Base-by-base conservation (phyloP, 805 yeast species). In the Yarrowia porcina region DNA sequence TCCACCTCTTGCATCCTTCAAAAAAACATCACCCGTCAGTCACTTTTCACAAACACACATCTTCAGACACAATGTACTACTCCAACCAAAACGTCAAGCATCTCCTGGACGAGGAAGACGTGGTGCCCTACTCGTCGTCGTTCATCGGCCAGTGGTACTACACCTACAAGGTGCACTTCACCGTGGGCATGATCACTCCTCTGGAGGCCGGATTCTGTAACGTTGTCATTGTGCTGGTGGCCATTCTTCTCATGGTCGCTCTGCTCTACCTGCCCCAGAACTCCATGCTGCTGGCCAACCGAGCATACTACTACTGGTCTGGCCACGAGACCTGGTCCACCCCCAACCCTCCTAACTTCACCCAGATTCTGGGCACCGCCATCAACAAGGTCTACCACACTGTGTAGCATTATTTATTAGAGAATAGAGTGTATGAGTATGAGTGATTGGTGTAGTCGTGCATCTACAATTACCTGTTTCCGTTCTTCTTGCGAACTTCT, bases 71-170 rank as follows among this genome's bases (percentile, higher is more conserved):
- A 13, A 52, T 52, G 59, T 52, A 52, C 59, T 52, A 52, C 44
- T 52, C 59, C 2, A 52, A 52, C 44, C 35, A 18, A 30, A 25
- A 52, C 18, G 59, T 52, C 59, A 52, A 52, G 44, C 61, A 56
- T 32, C 47, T 56, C 17, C 61, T 56, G 49, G 39, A 56, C n/a
- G 61, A 56, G 35, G 61, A 56, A 15, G 61, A 56, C 20, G 30
- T 56, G 15, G 61, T 56, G 17, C 61, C 61, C 39, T 56, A 41
- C 61, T 56, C 61, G 21, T 30, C 47, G 49, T 56, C 61, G 12
- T 41, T 56, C 49, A 56, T 56, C 49, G 61, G 61, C 49, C 61
- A 56, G 61, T 56, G 61, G 61, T 56, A 56, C 61, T 56, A 56
- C 61, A 56, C 61, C 13, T 56, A 56, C 61, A 56, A 56, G 39